Base-by-base conservation (phyloP, 805 yeast genomes). In the Candida sithepensis region DNA sequence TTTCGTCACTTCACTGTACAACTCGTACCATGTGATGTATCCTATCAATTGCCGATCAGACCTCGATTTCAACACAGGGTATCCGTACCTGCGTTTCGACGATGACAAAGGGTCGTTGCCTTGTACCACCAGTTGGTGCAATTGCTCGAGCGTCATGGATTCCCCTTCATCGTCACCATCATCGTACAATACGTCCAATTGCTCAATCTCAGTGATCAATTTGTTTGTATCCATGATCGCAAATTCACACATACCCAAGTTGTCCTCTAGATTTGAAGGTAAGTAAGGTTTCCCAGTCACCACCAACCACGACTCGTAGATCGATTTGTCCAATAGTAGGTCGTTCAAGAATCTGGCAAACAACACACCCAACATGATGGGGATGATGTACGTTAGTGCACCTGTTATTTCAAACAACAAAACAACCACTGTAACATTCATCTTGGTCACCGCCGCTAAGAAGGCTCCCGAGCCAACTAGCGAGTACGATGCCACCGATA, bases 381-480 rank as follows among this genome's bases (percentile, higher is more conserved):
- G 96, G 39, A 88, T 69, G 2, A 88, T 89, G 59, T 88, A 88
- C 0, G 86, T 78, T 42, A 89, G 73, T 0, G 96, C 96, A 22
- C 96, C 96, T 0, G 96, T 87, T 36, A 88, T 68, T 63, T 88
- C 96, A 63, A 87, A 85, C 52, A 88, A 72, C 22, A 89, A 79
- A 6, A 88, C 91, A 16, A 88, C 96, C 7, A 85, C 82, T 39
- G 89, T 78, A 52, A 88, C 84, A 3, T 91, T 87, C 67, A 88
- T 77, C 53, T 88, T 80, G 3, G 96, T 87, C 14, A 84, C 81
- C 4, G 96, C 95, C 0, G 94, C 80, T 54, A 88, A 71, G 46
- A 87, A 85, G 1, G 96, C 75, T 0, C 90, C 96, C 0, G 96
- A 89, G 0, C 96, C 96, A 20, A 89, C 88, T 9, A 88, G 85